Percentiles rank a stretch among this genome's conserved stretches.
These are phyloP conservation scores for Neonectria magnoliae DNA, from an alignment of 2,329 filamentous ascomycete genomes.

Conservation along the genomic window DNA sequence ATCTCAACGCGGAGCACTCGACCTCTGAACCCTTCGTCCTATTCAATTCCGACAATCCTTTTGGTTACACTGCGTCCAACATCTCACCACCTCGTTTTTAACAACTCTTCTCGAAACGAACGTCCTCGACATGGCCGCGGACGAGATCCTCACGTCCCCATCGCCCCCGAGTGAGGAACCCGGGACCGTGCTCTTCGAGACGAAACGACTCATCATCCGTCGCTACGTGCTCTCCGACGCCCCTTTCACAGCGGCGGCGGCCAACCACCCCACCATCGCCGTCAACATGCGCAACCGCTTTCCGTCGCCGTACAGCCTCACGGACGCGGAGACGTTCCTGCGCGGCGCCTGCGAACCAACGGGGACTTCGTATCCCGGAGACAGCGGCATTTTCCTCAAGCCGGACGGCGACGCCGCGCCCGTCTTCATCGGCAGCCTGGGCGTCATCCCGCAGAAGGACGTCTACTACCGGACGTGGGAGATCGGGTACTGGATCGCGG, in stretches of 20 bases:
- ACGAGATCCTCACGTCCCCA: constrained; percentile 34
- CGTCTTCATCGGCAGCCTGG: constrained; percentile 53
- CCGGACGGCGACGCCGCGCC: constrained; percentile 40
- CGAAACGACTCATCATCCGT: constrained; percentile 52
- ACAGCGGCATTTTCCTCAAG: constrained; percentile 51
- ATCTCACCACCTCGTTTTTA: background rate
- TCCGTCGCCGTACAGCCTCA: constrained; percentile 56
- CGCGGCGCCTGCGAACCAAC: constrained; percentile 26
- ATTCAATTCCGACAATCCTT: background rate
- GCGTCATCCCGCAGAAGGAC: constrained; percentile 49
- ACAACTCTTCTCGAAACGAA: background rate
- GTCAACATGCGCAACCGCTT: constrained; percentile 56
- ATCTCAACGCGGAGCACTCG: too few relatives aligned
- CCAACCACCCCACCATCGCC: constrained; percentile 52
- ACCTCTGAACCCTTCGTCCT: background rate
- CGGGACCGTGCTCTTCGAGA: constrained; percentile 46
- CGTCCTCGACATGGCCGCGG: constrained; percentile 24
- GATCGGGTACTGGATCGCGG: constrained; percentile 60
- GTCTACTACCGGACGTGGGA: constrained; percentile 56
- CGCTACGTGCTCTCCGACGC: constrained; percentile 53
- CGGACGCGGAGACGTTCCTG: constrained; percentile 53
- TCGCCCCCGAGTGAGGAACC: constrained; percentile 40
- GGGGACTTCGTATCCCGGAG: constrained; percentile 36
- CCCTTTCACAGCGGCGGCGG: constrained; percentile 44
- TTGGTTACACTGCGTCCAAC: background rate